Conservation (phyloP, 1,284 basidiomycete genomes). For the Filobasidium uniguttulatum region DNA sequence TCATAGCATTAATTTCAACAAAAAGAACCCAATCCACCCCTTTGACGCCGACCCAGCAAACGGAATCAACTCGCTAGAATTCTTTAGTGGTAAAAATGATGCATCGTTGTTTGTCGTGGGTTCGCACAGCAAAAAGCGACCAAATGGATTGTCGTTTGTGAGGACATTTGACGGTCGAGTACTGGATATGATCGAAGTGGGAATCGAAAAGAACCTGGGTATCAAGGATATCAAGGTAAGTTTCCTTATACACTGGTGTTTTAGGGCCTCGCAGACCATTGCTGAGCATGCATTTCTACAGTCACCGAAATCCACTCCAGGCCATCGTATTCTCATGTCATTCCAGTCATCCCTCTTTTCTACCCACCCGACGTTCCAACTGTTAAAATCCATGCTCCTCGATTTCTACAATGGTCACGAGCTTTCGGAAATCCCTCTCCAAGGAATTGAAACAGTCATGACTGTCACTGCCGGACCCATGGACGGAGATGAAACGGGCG, state of each 20-base stretch:
- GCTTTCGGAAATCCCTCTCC: slow-evolving; percentile 68
- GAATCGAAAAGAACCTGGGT: slow-evolving; percentile 61
- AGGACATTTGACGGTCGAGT: slow-evolving; percentile 77
- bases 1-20: slow-evolving; percentile 78
- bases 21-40: slow-evolving; percentile 83
- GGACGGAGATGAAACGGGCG: slow-evolving; percentile 18
- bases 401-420: slow-evolving; percentile 76
- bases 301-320: slow-evolving; percentile 75
- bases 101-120: slow-evolving; percentile 82
- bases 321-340: slow-evolving; percentile 86
- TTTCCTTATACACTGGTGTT: slow-evolving; percentile 12
- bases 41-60: slow-evolving; percentile 53
- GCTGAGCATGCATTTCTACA: slow-evolving; percentile 30
- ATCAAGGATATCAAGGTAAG: slow-evolving; percentile 75
- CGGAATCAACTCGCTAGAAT: slow-evolving; percentile 57
- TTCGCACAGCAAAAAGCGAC: slow-evolving; percentile 87
- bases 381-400: slow-evolving; percentile 82
- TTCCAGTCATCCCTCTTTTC: slow-evolving; percentile 91
- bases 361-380: slow-evolving; percentile 74
- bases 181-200: slow-evolving; percentile 89
- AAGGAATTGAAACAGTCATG: slow-evolving; percentile 82
- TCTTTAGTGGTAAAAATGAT: slow-evolving; percentile 91
- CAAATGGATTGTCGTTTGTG: slow-evolving; percentile 72
- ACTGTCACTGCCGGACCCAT: slow-evolving; percentile 63
- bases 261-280: neutral